These are phyloP conservation scores for Blepharisma stoltei DNA, from an alignment of 73 alveolate genomes.

Conservation along the genomic window DNA sequence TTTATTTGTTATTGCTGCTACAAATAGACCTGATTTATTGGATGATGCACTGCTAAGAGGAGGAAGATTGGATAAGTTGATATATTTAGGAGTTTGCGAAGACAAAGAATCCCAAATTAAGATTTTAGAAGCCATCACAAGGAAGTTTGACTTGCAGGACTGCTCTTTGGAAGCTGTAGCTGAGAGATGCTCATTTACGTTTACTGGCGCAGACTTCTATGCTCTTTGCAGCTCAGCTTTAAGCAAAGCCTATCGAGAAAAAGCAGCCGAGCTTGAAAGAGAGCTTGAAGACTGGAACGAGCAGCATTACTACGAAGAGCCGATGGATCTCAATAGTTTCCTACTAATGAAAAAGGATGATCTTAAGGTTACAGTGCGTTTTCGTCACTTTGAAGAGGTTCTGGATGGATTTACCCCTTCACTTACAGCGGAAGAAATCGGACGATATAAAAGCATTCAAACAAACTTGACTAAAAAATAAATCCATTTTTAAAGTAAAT, in stretches of 20 bases:
- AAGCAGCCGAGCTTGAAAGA: neutral
- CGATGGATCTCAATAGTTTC: neutral
- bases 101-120: constrained; percentile 6
- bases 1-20: constrained; percentile 86
- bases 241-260: neutral
- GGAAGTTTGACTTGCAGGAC: constrained; percentile 18
- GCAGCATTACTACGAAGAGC: neutral
- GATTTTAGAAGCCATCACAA: constrained; percentile 16
- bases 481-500: too few relatives aligned
- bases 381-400: too few relatives aligned
- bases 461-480: too few relatives aligned
- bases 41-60: constrained; percentile 85
- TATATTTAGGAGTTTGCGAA: constrained; percentile 67
- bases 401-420: too few relatives aligned
- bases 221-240: neutral
- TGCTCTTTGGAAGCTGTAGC: constrained; percentile 11
- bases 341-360: too few relatives aligned
- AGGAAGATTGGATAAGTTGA: constrained; percentile 89
- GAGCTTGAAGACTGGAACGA: constrained; percentile 13
- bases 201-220: constrained; percentile 8
- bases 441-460: too few relatives aligned
- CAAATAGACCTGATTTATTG: constrained; percentile 90
- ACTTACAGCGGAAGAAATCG: too few relatives aligned
- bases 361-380: too few relatives aligned
- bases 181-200: neutral